Evolutionary conservation across 1,139 yeast species (phyloP), one percentile per base, ranked within the genome.

Genomic region (Hyphopichia buzzinii): DNA sequence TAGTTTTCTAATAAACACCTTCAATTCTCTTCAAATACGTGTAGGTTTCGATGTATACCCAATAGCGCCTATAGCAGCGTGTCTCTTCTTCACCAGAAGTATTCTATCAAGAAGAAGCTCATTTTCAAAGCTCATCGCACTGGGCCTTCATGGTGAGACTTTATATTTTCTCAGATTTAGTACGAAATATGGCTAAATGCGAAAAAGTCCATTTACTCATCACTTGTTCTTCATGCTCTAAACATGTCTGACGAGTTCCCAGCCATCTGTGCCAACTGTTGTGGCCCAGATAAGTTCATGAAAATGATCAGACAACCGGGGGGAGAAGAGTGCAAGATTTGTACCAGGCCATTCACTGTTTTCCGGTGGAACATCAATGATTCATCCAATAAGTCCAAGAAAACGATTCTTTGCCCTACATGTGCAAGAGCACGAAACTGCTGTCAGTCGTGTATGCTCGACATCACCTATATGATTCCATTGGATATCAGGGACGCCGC

Each of bases 381-480:
- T 30, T 62, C 67, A 28, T 55, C 67, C 3, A 56, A 54, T 31
- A 63, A 67, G 39, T 53, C 70, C 35, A 69, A 69, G 40, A 76
- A 72, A 47, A 80, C 86, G 4, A 60, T 74, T 4, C 76, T 88
- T 16, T 89, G 98, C 58, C 56, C 65, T 27, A 80, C 90, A 0
- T 92, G 98, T 61, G 82, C 97, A 1, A 66, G 79, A 30, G 77
- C 83, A 33, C 74, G 83, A 44, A 84, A 86, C 59, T 84, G 95
- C 46, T 92, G 98, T 53, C 97, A 92, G 55, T 64, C 81, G 16
- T 92, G 98, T 55, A 75, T 88, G 78, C 61, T 85, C 30, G 97
- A 92, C 61, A 66, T 88, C 34, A 77, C 82, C 17, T 86, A 81
- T 63, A 85, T 89, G 4, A 76, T 92, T 17, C 90, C 96, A 0